A percentile compares a stretch with the other conserved stretches of the same genome.
These are phyloP conservation scores for Jamesozyma hellenica DNA, from an alignment of 805 yeast species.

Conservation along the genomic window DNA sequence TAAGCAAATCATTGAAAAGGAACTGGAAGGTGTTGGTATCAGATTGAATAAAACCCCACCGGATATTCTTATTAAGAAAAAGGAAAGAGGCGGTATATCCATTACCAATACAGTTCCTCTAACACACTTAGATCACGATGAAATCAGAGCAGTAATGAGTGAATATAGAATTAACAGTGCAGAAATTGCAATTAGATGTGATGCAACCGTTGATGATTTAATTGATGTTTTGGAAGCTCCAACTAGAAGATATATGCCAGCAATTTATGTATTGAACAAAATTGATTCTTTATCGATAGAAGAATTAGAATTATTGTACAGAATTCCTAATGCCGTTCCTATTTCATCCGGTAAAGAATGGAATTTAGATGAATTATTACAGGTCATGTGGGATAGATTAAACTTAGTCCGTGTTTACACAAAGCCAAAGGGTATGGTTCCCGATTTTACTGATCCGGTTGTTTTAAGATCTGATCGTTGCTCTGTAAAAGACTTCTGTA, in stretches of 20 bases:
- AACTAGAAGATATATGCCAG: conserved; percentile 89
- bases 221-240: conserved; percentile 89
- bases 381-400: conserved; percentile 89
- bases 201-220: conserved; percentile 93
- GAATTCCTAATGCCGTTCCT: conserved; percentile 96
- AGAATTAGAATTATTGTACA: conserved; percentile 79
- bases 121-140: conserved; percentile 85
- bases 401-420: conserved; percentile 92
- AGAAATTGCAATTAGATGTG: conserved; percentile 92
- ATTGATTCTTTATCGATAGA: conserved; percentile 91
- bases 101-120: conserved; percentile 89
- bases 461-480: conserved; percentile 75
- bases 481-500: conserved; percentile 92
- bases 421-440: conserved; percentile 88
- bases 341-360: conserved; percentile 93
- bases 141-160: conserved; percentile 88
- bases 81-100: conserved; percentile 92
- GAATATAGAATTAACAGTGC: conserved; percentile 95
- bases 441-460: conserved; percentile 92
- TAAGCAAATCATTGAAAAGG: conserved; percentile 87
- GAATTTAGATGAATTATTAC: conserved; percentile 91
- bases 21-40: conserved; percentile 95
- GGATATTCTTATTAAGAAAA: conserved; percentile 80
- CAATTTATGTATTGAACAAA: conserved; percentile 87
- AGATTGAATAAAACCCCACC: conserved; percentile 89